These are phyloP conservation scores for Racocetra persica DNA, from an alignment of 371 early-diverging fungal species.

Conservation along the genomic window DNA sequence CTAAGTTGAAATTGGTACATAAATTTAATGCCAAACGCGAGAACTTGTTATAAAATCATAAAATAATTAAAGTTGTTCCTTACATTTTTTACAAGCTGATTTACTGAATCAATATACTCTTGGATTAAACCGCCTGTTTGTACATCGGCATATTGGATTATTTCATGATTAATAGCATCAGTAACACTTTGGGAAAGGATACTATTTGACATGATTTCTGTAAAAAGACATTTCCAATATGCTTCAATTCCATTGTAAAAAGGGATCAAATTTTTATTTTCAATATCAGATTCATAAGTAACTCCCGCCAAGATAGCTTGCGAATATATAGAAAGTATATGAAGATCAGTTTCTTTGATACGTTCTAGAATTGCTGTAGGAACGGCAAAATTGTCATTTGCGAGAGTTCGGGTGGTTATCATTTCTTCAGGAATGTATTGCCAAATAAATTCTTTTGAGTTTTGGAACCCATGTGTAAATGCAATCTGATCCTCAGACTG, in stretches of 20 bases:
- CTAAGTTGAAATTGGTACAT: background rate
- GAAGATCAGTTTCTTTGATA: background rate
- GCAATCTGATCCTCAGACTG: background rate
- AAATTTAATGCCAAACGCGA: background rate
- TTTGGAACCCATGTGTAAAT: background rate
- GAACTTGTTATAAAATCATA: background rate
- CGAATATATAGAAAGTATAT: background rate
- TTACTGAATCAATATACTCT: background rate
- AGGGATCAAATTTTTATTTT: background rate
- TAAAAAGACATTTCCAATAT: background rate
- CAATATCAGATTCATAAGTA: background rate
- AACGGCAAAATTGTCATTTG: background rate
- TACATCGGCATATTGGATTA: background rate
- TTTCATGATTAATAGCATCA: background rate
- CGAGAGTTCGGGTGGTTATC: background rate
- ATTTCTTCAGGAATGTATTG: conserved; percentile 7
- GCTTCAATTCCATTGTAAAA: conserved; percentile 1
- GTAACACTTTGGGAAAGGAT: background rate
- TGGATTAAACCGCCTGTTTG: background rate
- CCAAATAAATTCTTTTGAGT: background rate
- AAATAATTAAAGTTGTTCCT: background rate
- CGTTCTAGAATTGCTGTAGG: background rate
- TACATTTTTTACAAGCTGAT: background rate
- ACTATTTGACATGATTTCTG: background rate
- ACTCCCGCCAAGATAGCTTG: background rate